Evolutionary conservation across 768 basidiomycete genomes (phyloP), one percentile per base, ranked within the genome.

Genomic region (Tephrocybe sp.): DNA sequence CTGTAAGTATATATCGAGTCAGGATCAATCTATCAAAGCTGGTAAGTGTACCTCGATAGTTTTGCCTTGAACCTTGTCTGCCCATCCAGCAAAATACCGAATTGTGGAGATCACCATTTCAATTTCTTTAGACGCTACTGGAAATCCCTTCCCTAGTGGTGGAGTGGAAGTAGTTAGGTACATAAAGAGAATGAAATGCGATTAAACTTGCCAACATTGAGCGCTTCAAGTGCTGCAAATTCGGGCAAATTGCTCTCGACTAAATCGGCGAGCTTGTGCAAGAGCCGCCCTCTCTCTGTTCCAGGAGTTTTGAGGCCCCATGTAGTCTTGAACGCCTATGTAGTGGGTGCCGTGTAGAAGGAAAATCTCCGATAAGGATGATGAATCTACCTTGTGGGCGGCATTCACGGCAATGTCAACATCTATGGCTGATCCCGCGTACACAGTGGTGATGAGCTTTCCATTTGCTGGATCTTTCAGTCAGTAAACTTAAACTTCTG

Each of bases 61-160:
- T 62, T 85, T 76, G 14, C 83, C 84, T 3, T 73, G 67, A 42
- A 81, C 66, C 71, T 91, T 91, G 73, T 89, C 90, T 39, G 88
- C 85, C 80, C 85, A 85, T 25, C 89, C 90, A 37, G 80, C 86
- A 60, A 85, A 93, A 70, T 90, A 91, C 24, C 78, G 72, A 55
- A 88, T 62, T 42, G 71, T 68, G 30, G 64, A 69, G 53, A 79
- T 69, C 3, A 74, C 65, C 45, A 65, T 67, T 3, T 57, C 55
- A 4, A 85, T 62, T 56, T 85, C 85, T 11, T 6, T 10, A 23
- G 21, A 23, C 24, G 40, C 40, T 3, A 21, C 20, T 1, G 9
- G 20, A 10, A 41, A 41, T 3, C 20, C n/a, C 24, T 23, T 41
- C 23, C 40, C 40, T 41, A 39, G n/a, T n/a, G 10, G 10, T 23